Base-by-base conservation (phyloP, 164 flowering plant genomes). In the Nelumbo lutea region DNA sequence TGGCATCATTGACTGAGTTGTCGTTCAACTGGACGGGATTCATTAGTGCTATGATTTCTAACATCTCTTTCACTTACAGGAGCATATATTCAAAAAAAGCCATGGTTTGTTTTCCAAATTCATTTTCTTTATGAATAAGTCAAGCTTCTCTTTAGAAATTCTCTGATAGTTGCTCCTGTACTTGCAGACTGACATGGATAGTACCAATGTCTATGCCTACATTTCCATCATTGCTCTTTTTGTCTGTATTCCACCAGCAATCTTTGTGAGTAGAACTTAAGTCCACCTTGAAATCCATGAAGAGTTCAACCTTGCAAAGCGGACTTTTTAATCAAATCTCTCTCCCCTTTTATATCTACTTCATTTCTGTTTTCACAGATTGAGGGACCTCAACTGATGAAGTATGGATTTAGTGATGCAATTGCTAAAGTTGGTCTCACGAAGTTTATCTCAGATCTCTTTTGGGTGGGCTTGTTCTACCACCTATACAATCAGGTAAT, bases 391-490 rank as follows among this genome's bases (percentile, higher is more conserved):
- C 79, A 81, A 52, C 82, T 90, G 76, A 0, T 94, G 39, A 83
- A 91, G 67, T 75, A 78, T 75, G 98, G 98, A 0, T 89, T 91
- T 57, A 73, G 11, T 58, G 97, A 89, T 77, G 98, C 97, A 46
- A 90, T 94, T 81, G 87, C 95, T 13, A 91, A 90, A 80, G 97
- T 91, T 41, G 97, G 97, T 9, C n/a, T 91, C 7, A 82, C 82
- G 66, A 94, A 94, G 81, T 94, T 94, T 76, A 1, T 94, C 64
- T 75, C 90, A 0, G 97, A 90, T 79, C 96, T 94, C 64, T 91
- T 91, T 70, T 91, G 96, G 97, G 98, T 91, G 6, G 98, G 98
- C 70, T 85, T 94, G 98, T 94, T 94, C 76, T 91, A 94, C 80
- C 98, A 94, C 65, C 92, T 94, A 48, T 94, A 94, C 87, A 94